phyloP scores from a whole-genome alignment of 441 rosid species.

The Populus hybrid region DNA sequence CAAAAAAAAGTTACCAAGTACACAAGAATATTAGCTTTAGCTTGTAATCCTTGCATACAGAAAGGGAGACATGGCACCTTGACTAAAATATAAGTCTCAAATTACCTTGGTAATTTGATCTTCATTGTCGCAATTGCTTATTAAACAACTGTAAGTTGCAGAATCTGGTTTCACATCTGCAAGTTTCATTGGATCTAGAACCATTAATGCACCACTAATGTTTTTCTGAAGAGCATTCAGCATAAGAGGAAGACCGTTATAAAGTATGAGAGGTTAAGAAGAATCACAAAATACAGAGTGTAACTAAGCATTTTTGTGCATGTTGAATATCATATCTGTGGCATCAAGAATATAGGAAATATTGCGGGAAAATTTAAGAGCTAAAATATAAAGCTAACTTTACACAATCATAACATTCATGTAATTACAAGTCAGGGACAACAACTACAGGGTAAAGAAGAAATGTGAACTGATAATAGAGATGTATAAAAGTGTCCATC shows the following conservation, averaged over 20 bases:
- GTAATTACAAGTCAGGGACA: too few relatives aligned
- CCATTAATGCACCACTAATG: slow-evolving; percentile 39
- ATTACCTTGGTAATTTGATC: slow-evolving; percentile 65
- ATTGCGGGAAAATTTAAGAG: background rate
- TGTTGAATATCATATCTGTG: background rate
- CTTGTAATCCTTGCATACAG: too few relatives aligned
- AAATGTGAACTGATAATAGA: background rate
- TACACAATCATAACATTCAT: background rate
- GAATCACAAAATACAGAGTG: background rate
- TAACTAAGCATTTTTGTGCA: background rate
- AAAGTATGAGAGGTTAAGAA: background rate
- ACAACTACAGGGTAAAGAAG: background rate
- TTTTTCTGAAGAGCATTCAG: slow-evolving; percentile 57
- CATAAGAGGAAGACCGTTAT: slow-evolving; percentile 8
- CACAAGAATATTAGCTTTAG: too few relatives aligned
- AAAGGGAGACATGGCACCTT: too few relatives aligned
- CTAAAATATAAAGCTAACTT: background rate
- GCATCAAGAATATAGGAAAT: background rate
- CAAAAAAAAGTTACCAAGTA: too few relatives aligned
- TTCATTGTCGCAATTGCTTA: slow-evolving; percentile 51
- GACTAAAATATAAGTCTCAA: too few relatives aligned
- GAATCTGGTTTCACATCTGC: slow-evolving; percentile 72
- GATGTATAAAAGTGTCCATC: background rate
- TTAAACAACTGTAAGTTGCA: slow-evolving; percentile 61
- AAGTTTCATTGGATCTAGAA: slow-evolving; percentile 62